These are phyloP conservation scores for Dysphania ambrosioides DNA, from an alignment of 148 eudicot genomes.

Conservation along the genomic window DNA sequence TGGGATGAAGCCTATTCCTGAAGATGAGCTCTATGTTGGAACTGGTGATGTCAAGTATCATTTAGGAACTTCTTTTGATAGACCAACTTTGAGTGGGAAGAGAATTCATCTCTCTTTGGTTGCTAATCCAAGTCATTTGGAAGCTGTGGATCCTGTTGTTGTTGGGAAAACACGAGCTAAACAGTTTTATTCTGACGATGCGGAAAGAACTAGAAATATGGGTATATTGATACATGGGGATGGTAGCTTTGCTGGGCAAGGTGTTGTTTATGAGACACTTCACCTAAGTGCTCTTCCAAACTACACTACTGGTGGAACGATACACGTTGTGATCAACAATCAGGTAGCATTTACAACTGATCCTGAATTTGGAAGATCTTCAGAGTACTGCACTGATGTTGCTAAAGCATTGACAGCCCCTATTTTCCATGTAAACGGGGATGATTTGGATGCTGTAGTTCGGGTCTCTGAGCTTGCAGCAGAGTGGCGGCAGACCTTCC, in stretches of 20 bases:
- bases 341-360: constrained; percentile 97
- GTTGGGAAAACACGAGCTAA: constrained; percentile 92
- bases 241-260: constrained; percentile 97
- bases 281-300: constrained; percentile 95
- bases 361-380: constrained; percentile 82
- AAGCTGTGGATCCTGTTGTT: constrained; percentile 92
- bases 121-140: constrained; percentile 92
- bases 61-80: constrained; percentile 88
- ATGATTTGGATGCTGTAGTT: constrained; percentile 91
- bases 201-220: constrained; percentile 67
- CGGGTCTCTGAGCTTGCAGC: constrained; percentile 98
- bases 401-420: constrained; percentile 89
- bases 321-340: constrained; percentile 87
- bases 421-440: constrained; percentile 92
- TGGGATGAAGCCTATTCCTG: constrained; percentile 71
- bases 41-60: constrained; percentile 93
- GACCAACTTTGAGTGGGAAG: constrained; percentile 87
- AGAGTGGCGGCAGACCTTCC: constrained; percentile 95
- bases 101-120: constrained; percentile 87
- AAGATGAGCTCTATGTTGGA: constrained; percentile 79
- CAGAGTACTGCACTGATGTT: constrained; percentile 94
- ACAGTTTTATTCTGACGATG: constrained; percentile 73
- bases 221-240: constrained; percentile 83
- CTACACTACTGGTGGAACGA: constrained; percentile 84
- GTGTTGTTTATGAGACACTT: constrained; percentile 90